Base-by-base conservation (phyloP, 805 yeast species). In the Yamadazyma sp. region DNA sequence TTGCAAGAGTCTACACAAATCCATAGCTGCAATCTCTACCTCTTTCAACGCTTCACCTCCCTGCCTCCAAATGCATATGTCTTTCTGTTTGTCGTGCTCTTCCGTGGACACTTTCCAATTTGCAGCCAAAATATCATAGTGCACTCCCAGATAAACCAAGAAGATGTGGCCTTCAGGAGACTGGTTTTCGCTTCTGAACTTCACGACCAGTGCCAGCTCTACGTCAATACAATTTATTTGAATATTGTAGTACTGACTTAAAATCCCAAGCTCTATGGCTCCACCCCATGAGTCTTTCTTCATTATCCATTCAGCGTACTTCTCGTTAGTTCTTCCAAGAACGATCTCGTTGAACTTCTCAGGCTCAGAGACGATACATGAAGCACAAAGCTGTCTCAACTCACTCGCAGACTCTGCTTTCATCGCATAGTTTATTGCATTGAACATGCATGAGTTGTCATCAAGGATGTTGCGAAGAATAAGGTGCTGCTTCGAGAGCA, bases 381-480 rank as follows among this genome's bases (percentile, higher is more conserved):
- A 55, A 0, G 78, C 73, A 3, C 82, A 82, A 5, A 77, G 53
- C 2, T 67, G 52, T 20, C 93, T 64, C 23, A 84, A 57, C 32
- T 75, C 72, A 5, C 57, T 50, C 13, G 77, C 74, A 21, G 73
- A 55, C 1, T 67, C 49, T 28, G 67, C 68, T 26, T 67, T 60
- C 45, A 70, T 43, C 9, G 78, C 73, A 48, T 76, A 78, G 2
- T 80, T 67, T 2, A 84, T 66, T 0, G 90, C 70, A 48, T 83
- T 77, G 61, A 84, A 84, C 37, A 84, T 59, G 53, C 95, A 84
- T 6, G 91, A 82, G 53, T 84, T 84, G 56, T 84, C 91, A 53
- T 84, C 89, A 0, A 85, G 82, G 40, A 83, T 77, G 34, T 74
- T 71, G 19, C 85, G 70, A 6, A 82, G 61, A 6, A 72, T 67